These are phyloP conservation scores for Piromyces finnis DNA, from an alignment of 192 early-diverging fungal genomes.

Conservation along the genomic window DNA sequence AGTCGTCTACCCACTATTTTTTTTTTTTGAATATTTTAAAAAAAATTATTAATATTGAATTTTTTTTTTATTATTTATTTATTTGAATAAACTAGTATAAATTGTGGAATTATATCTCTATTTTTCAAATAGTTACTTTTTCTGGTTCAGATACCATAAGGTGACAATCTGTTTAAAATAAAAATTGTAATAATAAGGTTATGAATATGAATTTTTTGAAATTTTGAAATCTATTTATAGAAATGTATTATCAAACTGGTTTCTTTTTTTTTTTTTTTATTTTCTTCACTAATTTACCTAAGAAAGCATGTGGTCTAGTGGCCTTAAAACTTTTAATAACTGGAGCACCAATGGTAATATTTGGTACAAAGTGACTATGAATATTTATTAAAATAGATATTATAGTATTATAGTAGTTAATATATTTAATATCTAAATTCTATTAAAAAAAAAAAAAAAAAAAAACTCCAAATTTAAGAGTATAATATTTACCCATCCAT, in stretches of 20 bases:
- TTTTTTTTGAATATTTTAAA: too few species aligned
- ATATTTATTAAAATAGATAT: not conserved
- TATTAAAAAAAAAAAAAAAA: too few species aligned
- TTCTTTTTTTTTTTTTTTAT: too few species aligned
- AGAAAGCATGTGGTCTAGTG: slow-evolving; percentile 75
- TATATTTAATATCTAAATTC: not conserved
- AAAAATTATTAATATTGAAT: too few species aligned
- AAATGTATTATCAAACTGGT: too few species aligned
- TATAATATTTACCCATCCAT: slow-evolving; percentile 86
- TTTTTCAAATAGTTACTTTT: too few species aligned
- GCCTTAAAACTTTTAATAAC: slow-evolving; percentile 62
- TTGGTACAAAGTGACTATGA: slow-evolving; percentile 86
- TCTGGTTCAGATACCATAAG: slow-evolving; percentile 59
- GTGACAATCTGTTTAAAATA: slow-evolving; percentile 40
- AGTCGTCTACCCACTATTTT: slow-evolving; percentile 75
- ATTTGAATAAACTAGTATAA: too few species aligned
- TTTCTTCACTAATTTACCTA: slow-evolving; percentile 50
- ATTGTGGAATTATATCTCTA: too few species aligned
- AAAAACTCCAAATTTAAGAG: not conserved
- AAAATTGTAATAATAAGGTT: too few species aligned
- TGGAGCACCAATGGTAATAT: slow-evolving; percentile 85
- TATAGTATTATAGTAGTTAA: not conserved
- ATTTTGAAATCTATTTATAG: too few species aligned
- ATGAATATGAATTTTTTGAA: too few species aligned
- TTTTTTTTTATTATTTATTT: too few species aligned